Evolutionary conservation across 2,329 filamentous ascomycete genomes (phyloP).

Genomic region (Epicoccum nigrum): DNA sequence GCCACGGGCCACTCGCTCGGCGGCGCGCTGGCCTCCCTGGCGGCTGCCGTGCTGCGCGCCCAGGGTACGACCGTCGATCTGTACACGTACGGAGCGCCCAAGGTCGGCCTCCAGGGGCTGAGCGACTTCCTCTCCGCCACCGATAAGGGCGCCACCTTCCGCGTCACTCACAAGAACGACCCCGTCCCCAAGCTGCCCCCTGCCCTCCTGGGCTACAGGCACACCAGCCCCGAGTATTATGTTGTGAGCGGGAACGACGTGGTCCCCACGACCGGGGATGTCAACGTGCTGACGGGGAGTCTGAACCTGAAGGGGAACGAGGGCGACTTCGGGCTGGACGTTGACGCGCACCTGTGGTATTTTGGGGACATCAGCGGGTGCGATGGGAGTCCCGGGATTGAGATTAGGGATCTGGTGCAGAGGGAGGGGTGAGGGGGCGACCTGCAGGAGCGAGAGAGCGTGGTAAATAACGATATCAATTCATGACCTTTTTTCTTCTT

Average conservation of each 20-base stretch:
- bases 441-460: too few relatives aligned
- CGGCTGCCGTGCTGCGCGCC: slow-evolving; percentile 61
- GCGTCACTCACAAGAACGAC: slow-evolving; percentile 71
- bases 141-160: slow-evolving; percentile 60
- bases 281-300: slow-evolving; percentile 26
- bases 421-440: too few relatives aligned
- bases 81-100: slow-evolving; percentile 72
- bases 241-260: slow-evolving; percentile 35
- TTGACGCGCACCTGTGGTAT: slow-evolving; percentile 44
- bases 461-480: too few relatives aligned
- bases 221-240: slow-evolving; percentile 73
- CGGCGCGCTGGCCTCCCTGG: slow-evolving; percentile 67
- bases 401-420: slow-evolving; percentile 24
- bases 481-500: too few relatives aligned
- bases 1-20: slow-evolving; percentile 74
- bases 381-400: slow-evolving; percentile 36
- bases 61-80: slow-evolving; percentile 59
- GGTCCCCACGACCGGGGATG: slow-evolving; percentile 26
- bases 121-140: slow-evolving; percentile 61
- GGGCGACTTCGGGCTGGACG: slow-evolving; percentile 33
- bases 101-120: slow-evolving; percentile 65
- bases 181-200: slow-evolving; percentile 72
- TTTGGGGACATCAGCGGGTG: slow-evolving; percentile 45
- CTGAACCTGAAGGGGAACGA: slow-evolving; percentile 40
- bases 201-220: slow-evolving; percentile 65